These are phyloP conservation scores for Linderina pennispora DNA, from an alignment of 192 early-diverging fungal species.

Conservation along the genomic window DNA sequence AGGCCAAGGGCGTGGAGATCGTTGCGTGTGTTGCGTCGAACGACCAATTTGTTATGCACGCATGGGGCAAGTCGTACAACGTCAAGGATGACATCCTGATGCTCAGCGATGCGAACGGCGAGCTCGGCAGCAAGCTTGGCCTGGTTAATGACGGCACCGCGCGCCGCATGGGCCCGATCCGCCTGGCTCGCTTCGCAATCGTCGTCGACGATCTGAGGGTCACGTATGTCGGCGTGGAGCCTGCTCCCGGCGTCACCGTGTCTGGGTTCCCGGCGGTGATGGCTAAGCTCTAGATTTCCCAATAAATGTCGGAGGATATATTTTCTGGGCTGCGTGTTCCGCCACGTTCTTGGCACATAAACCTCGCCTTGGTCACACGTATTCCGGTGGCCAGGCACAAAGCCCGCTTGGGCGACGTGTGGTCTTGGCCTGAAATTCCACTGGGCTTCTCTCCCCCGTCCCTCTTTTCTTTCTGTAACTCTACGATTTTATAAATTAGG, in stretches of 20 bases:
- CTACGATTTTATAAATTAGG: too few species aligned
- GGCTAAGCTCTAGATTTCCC: constrained; percentile 49
- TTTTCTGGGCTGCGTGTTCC: too few species aligned
- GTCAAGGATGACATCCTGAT: constrained; percentile 50
- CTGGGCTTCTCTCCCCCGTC: too few species aligned
- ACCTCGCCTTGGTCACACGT: too few species aligned
- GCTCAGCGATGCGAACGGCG: constrained; percentile 71
- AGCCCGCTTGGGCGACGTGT: too few species aligned
- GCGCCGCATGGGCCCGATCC: constrained; percentile 57
- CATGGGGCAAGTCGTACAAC: constrained; percentile 48
- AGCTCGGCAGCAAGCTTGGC: constrained; percentile 61
- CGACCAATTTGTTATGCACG: constrained; percentile 53
- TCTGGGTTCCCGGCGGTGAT: constrained; percentile 56
- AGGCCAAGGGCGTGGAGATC: constrained; percentile 62
- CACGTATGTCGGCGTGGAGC: constrained; percentile 67
- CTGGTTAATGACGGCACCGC: constrained; percentile 54
- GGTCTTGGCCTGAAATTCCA: too few species aligned
- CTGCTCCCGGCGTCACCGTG: constrained; percentile 49
- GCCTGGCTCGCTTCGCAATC: constrained; percentile 67
- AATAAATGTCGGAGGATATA: too few species aligned
- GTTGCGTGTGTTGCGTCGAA: constrained; percentile 63
- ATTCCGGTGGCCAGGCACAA: too few species aligned
- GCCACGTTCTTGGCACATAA: too few species aligned
- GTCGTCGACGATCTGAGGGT: constrained; percentile 67
- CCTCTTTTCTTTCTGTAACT: not conserved